Evolutionary conservation across 176 grass and related monocot species (phyloP), one percentile per base, ranked within the genome.

Genomic region (Oryza glumipatula): DNA sequence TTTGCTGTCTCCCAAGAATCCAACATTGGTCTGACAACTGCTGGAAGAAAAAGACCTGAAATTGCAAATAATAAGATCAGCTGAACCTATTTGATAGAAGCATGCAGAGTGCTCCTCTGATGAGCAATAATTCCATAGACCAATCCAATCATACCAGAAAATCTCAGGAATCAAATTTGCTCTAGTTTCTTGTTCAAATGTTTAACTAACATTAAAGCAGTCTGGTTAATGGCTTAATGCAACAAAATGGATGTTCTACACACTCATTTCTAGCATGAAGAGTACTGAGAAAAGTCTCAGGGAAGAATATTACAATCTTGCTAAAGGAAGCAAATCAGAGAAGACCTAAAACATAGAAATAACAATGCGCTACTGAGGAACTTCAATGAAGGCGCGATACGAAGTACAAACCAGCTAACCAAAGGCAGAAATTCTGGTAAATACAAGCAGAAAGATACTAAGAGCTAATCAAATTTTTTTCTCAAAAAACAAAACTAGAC

Each of bases 31-130:
- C 97, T 92, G 63, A 99, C 94, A 69, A 99, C 88, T 76, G 94
- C 94, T 7, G 96, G 96, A 86, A 99, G 94, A 78, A 99, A 94
- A 21, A 99, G 75, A 85, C 96, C 96, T 99, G 88, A 83, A 85
- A 90, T 88, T 77, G 70, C 65, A 93, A 23, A 76, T 21, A 41
- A 58, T 84, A 43, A 54, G 4, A 47, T 92, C 41, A 79, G 19
- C 8, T 73, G 6, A 77, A 69, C 17, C 76, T 16, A 8, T 60
- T 54, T 66, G 35, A 23, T 3, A 74, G 26, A 78, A 58, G 7
- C 35, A 36, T 36, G 35, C 35, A 36, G 35, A 36, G 35, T 36
- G 4, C 35, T 36, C 35, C 0, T 36, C 35, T 36, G 35, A 36
- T 36, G 35, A 36, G 35, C 35, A 36, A 36, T 36, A 36, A 36